These are phyloP conservation scores for Lentinula boryana DNA, from an alignment of 768 basidiomycete genomes.

Conservation along the genomic window DNA sequence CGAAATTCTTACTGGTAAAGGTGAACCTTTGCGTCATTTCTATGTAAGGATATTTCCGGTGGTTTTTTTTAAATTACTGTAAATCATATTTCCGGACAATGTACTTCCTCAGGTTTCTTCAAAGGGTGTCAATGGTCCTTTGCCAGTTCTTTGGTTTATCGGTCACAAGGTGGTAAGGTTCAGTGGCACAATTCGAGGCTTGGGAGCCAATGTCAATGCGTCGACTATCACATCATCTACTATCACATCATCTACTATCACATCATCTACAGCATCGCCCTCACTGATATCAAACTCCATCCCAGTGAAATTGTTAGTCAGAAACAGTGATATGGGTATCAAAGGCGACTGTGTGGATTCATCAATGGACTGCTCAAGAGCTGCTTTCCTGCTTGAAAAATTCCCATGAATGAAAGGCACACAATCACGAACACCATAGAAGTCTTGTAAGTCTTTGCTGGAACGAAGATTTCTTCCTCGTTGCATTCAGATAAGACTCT, in stretches of 20 bases:
- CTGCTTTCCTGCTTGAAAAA: too few species aligned
- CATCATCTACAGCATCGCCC: neutral
- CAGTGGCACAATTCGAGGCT: neutral
- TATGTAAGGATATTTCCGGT: neutral
- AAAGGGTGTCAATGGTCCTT: neutral
- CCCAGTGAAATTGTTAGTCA: too few species aligned
- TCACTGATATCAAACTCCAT: neutral
- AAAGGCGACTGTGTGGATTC: too few species aligned
- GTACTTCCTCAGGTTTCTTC: neutral
- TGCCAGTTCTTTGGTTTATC: neutral
- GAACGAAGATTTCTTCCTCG: too few species aligned
- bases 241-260: too few species aligned
- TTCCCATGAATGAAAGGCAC: too few species aligned
- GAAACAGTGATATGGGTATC: too few species aligned
- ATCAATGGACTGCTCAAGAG: too few species aligned
- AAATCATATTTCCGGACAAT: neutral
- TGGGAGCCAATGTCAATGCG: neutral
- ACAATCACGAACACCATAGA: too few species aligned
- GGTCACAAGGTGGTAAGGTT: neutral
- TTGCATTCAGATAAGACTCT: too few species aligned
- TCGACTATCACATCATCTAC: neutral
- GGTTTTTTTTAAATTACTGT: neutral
- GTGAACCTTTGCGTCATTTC: neutral
- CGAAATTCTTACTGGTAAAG: neutral
- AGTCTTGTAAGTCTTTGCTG: too few species aligned